Base-by-base conservation (phyloP, 2,329 filamentous ascomycete species). In the Fusarium tjaetaba region DNA sequence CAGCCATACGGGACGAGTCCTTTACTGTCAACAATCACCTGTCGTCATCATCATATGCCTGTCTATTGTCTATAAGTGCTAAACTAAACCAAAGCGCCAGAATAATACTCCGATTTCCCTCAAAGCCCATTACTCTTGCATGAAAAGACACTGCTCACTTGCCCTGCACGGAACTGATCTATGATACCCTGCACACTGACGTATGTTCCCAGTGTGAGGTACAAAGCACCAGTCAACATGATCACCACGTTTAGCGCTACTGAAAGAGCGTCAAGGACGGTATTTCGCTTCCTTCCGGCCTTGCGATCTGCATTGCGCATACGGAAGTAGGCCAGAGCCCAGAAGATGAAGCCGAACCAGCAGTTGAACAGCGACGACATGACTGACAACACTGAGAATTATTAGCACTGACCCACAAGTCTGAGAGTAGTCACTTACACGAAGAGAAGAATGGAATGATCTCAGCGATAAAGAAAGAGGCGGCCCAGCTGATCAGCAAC, bases 261-360 rank as follows among this genome's bases (percentile, higher is more conserved):
- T 36, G 89, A 88, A 10, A 89, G 76, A 56, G 81, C 83, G 32
- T 88, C 88, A 3, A 87, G 83, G 48, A 90, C 30, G 11, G 68
- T 77, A 48, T 88, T 89, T 26, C 88, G 84, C 4, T 82, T 84
- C 65, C 85, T 87, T 59, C 88, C 86, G 39, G 88, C 86, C 1
- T 85, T 83, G 1, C 85, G 78, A 10, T 94, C 92, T 5, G 88
- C 91, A 36, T 84, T 84, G 51, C 93, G 87, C 92, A 95, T 94
- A 61, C 92, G 89, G 76, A 95, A 88, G 79, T 94, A 96, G 3
- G 93, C 93, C 3, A 94, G 87, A 14, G 92, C 93, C 93, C 93
- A 98, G 85, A 97, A 98, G 79, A 97, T 97, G 86, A 97, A 98
- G 28, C 95, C 95, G 77, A 96, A 95, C 87, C 95, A 95, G 65